Evolutionary conservation across 2,329 filamentous ascomycete genomes (phyloP), one percentile per base, ranked within the genome.

Genomic region (Beauveria scarabaeidicola): DNA sequence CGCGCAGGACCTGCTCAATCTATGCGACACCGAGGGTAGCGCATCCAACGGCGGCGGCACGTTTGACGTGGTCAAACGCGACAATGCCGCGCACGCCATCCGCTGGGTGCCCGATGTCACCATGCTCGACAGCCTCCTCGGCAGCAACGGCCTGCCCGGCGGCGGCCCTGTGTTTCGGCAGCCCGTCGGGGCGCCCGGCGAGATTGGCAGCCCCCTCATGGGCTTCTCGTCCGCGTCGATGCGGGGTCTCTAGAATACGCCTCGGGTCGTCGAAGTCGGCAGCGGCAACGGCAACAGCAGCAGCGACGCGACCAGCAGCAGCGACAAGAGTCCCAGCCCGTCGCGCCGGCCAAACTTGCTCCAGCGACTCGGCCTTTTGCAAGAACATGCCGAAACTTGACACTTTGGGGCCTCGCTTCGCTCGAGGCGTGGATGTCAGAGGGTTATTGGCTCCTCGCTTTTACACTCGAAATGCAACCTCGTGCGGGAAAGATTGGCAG

Each of bases 1-100:
- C 64, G 72, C 84, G 77, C 68, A 80, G 27, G 92, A 97, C 67
- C 80, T 97, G 66, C 79, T 93, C 43, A 85, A 89, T 60, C 87
- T 95, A 61, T 94, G 90, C 71, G 93, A 97, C 67, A 96, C 93
- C 0, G 90, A 96, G 70, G 94, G 94, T 60, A 95, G 88, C 67
- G 70, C 77, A 2, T 84, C 87, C 61, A 97, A 97, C 67, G 94
- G 94, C 50, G 93, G 93, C 48, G 94, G 94, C n/a, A 87, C 82
- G 27, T 95, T 99, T 68, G 85, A 89, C 29, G 52, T 55, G 38
- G 80, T 89, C 63, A 82, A 81, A 62, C 78, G 80, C 43, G 81
- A 84, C 52, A 62, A 62, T n/a, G 61, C 60, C 29, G 74, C 72
- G 60, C 69, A 71, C 41, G 66, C 66, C 7, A 79, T 87, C 55